Base-by-base conservation (phyloP, 2,329 filamentous ascomycete genomes). In the Scedosporium dehoogii region DNA sequence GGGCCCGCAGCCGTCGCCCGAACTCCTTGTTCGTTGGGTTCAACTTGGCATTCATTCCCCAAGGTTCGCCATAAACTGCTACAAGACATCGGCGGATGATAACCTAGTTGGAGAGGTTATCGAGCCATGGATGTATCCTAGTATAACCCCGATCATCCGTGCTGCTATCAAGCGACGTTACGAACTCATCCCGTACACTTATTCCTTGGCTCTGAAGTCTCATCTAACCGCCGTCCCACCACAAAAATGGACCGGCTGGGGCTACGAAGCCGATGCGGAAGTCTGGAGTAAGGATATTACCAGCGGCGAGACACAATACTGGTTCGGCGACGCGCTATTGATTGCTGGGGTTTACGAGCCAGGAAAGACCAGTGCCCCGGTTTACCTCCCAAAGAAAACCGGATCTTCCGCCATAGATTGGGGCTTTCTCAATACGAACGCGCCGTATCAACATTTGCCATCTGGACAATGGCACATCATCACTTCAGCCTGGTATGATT, bases 11-110 rank as follows among this genome's bases (percentile, higher is more conserved):
- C 88, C 88, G 0, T 81, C 81, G 0, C 86, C 88, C 0, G 88
- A 91, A 68, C 79, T 90, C 2, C 79, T 91, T 0, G 81, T 90
- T 2, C 83, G 88, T 33, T 91, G 88, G 88, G 79, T 90, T 12
- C 88, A 91, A 69, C 79, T 89, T 1, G 88, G 87, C 5, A 82
- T 85, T 64, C 83, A 90, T 73, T 87, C 86, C 1, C 81, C 85
- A 0, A 84, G 88, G 0, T 90, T 91, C 67, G 85, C 88, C 10
- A 90, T 90, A 75, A 91, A 91, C 72, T 91, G 88, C 72, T 90
- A 87, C 81, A 91, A 91, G 74, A 91, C 88, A 0, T 83, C 81
- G 0, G 79, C 82, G 0, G 75, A 81, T 0, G 85, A 90, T 71
- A 90, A 86, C 67, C 77, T 78, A 0, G 79, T 89, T 25, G 88